Conservation (phyloP, 805 yeast genomes). For the Lipomyces kockii region DNA sequence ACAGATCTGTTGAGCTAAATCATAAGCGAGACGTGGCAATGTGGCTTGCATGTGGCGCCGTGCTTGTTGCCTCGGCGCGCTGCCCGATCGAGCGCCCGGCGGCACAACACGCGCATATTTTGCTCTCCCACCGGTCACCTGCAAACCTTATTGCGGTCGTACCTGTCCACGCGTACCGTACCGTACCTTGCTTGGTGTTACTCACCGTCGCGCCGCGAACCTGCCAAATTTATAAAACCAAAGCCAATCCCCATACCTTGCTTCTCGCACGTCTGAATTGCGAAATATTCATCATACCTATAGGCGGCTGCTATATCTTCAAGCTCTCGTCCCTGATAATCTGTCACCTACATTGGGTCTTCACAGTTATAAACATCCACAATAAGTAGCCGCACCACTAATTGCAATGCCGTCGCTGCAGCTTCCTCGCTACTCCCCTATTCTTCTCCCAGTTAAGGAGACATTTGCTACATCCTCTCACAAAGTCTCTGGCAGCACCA, state of each 20-base stretch:
- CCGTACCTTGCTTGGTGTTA: neutral
- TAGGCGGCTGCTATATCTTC: neutral
- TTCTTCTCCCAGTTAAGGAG: conserved; percentile 4
- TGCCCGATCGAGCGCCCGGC: neutral
- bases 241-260: neutral
- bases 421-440: conserved; percentile 14
- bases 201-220: neutral
- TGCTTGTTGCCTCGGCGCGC: neutral
- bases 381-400: neutral
- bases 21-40: neutral
- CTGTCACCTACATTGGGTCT: neutral
- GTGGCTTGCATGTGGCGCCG: neutral
- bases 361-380: too few species aligned
- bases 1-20: neutral
- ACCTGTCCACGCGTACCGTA: conserved; percentile 1
- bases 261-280: neutral
- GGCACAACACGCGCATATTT: neutral
- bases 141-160: neutral
- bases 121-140: neutral
- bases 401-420: conserved; percentile 5
- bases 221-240: neutral
- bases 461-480: neutral
- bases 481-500: neutral
- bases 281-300: neutral
- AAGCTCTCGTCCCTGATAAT: neutral